Evolutionary conservation across 2,329 filamentous ascomycete genomes (phyloP), one percentile per base, ranked within the genome.

Genomic region (Sphaerulina musiva): DNA sequence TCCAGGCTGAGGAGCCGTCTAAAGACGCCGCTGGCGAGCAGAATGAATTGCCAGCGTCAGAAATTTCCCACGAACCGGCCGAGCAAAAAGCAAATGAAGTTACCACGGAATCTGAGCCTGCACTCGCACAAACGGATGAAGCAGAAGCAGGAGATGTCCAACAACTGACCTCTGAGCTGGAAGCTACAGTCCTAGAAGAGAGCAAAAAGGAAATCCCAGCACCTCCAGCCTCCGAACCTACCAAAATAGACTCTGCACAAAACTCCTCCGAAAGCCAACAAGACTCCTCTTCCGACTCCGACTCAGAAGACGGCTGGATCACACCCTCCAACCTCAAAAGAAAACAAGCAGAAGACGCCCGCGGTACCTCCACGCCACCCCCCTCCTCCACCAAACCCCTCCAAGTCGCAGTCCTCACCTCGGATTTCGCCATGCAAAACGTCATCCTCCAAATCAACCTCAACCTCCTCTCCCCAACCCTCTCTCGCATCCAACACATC

Each of bases 341-440:
- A 68, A 85, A 89, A 68, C 86, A 93, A 74, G 82, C 81, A 55
- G 80, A 83, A 68, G 84, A 92, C 63, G 73, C 77, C 14, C 14
- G 14, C 17, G 64, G 65, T 46, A 69, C 71, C 26, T 72, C 75
- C 20, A 73, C 73, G 5, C 70, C 76, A 1, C 70, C 75, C 46
- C 55, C 61, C 12, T 69, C 78, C 1, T 77, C 81, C 51, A 77
- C 81, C 36, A 80, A 81, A 58, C 82, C 81, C 10, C 85, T 96
- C 63, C 85, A 95, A 71, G 89, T 88, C 12, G 92, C 90, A n/a
- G 84, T 92, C 43, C 85, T 97, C 67, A 97, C 93, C 1, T 90
- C 87, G 53, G 93, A 98, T 76, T 97, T 88, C 73, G 92, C 93
- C 52, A 95, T 98, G 89, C 92, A 97, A 74, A 97, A 97, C 69